Evolutionary conservation across 495 filamentous ascomycete genomes (phyloP).

Genomic region (Cetradonia linearis): DNA sequence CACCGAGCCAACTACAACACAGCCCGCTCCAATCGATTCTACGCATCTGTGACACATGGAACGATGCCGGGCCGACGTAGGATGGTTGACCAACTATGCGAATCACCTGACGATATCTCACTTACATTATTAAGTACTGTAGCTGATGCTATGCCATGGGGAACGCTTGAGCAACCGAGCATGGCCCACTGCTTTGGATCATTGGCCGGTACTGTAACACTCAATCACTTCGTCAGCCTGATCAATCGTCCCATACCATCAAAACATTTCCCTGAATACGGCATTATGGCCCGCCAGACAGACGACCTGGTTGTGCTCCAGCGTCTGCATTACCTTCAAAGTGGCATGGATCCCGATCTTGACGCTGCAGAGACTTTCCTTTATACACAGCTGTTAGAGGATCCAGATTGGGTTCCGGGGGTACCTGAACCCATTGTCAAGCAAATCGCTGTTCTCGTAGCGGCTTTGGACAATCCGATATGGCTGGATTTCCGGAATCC

Average conservation of each 20-base stretch:
- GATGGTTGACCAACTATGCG: background rate
- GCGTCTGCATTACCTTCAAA: slow-evolving; percentile 12
- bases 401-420: slow-evolving; percentile 38
- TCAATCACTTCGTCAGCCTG: slow-evolving; percentile 47
- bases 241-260: slow-evolving; percentile 30
- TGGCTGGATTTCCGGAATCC: slow-evolving; percentile 61
- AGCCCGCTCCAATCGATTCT: slow-evolving; percentile 1
- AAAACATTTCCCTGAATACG: slow-evolving; percentile 23
- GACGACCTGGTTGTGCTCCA: slow-evolving; percentile 21
- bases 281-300: background rate
- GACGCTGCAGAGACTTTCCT: slow-evolving; percentile 23
- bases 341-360: background rate
- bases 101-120: slow-evolving; percentile 26
- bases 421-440: slow-evolving; percentile 39
- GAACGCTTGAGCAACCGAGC: slow-evolving; percentile 56
- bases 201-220: slow-evolving; percentile 49
- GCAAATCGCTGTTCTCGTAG: slow-evolving; percentile 59
- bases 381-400: slow-evolving; percentile 35
- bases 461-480: slow-evolving; percentile 46
- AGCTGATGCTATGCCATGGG: slow-evolving; percentile 42
- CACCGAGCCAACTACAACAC: background rate
- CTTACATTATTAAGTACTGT: slow-evolving; percentile 25
- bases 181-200: slow-evolving; percentile 49
- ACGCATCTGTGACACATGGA: slow-evolving; percentile 6
- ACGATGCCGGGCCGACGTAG: background rate